Evolutionary conservation across 805 yeast genomes (phyloP).

Genomic region (Lachancea meyersii): DNA sequence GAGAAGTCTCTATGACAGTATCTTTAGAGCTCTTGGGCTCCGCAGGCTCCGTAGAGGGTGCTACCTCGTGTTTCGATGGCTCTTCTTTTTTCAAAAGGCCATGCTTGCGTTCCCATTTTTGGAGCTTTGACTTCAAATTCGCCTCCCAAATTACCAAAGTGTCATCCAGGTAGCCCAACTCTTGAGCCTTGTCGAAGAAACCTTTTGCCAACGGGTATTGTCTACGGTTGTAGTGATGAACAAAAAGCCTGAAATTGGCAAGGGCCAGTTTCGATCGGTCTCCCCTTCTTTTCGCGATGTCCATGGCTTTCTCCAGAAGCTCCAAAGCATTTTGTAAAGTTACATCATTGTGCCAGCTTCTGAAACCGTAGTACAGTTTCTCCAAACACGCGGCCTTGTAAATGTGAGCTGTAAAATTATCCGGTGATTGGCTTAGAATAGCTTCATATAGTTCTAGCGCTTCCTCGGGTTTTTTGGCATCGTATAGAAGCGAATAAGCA

Average conservation of each 20-base stretch:
- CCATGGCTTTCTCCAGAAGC: slow-evolving; percentile 35
- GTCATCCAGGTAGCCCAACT: slow-evolving; percentile 39
- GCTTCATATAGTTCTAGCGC: slow-evolving; percentile 40
- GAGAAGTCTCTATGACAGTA: no score
- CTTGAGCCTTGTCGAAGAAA: slow-evolving; percentile 39
- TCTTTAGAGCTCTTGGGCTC: no score
- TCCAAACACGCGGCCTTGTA: slow-evolving; percentile 47
- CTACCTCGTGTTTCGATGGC: neutral
- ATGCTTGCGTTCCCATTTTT: slow-evolving; percentile 5
- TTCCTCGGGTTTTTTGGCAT: slow-evolving; percentile 37
- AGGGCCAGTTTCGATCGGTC: slow-evolving; percentile 42
- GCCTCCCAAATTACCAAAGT: slow-evolving; percentile 44
- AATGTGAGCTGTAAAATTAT: slow-evolving; percentile 42
- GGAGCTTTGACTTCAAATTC: slow-evolving; percentile 1
- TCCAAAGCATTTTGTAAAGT: slow-evolving; percentile 39
- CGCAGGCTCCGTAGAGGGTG: neutral
- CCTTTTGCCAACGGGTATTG: slow-evolving; percentile 37
- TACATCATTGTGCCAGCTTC: slow-evolving; percentile 39
- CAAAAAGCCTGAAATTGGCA: slow-evolving; percentile 45
- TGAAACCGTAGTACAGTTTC: slow-evolving; percentile 34
- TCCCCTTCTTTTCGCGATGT: slow-evolving; percentile 41
- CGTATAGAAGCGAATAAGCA: slow-evolving; percentile 41
- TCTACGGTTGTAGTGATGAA: slow-evolving; percentile 42
- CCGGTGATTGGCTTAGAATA: slow-evolving; percentile 39
- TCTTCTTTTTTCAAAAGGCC: neutral